Conservation (phyloP, 257 asterid species). For the Paraleonurus japonicus region DNA sequence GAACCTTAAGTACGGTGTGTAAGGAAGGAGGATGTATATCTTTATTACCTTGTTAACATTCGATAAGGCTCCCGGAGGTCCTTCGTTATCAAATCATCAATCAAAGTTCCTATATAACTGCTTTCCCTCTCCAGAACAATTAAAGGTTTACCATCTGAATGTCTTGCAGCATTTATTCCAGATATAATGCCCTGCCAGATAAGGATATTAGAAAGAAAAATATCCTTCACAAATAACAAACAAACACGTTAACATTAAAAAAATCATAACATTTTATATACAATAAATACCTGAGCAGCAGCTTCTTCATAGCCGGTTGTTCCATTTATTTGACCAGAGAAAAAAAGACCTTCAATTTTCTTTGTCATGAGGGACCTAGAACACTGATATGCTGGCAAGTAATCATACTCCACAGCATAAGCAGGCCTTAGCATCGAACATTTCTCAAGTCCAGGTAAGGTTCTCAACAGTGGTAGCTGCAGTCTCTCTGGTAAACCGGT, state of each 20-base stretch:
- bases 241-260: background rate
- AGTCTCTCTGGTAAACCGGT: conserved; percentile 97
- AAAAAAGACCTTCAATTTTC: conserved; percentile 88
- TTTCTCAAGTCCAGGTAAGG: conserved; percentile 94
- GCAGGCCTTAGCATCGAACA: conserved; percentile 99
- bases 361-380: conserved; percentile 94
- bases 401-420: conserved; percentile 96
- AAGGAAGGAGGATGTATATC: conserved; percentile 2
- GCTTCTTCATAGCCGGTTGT: conserved; percentile 99
- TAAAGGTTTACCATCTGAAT: conserved; percentile 75
- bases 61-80: conserved; percentile 99
- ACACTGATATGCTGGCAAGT: conserved; percentile 98
- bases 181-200: conserved; percentile 78
- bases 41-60: conserved; percentile 76
- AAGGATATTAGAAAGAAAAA: conserved; percentile 14
- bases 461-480: conserved; percentile 89
- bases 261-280: background rate
- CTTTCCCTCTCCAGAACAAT: conserved; percentile 97
- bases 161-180: conserved; percentile 96
- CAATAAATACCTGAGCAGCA: conserved; percentile 92
- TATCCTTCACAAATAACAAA: conserved; percentile 13
- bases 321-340: conserved; percentile 98
- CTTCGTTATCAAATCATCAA: conserved; percentile 95
- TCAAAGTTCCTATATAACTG: conserved; percentile 92
- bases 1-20: background rate